Percentiles rank a stretch among this genome's conserved stretches.
Conservation (phyloP, 2,329 filamentous ascomycete genomes). For the Ascochyta viciae-villosae region DNA sequence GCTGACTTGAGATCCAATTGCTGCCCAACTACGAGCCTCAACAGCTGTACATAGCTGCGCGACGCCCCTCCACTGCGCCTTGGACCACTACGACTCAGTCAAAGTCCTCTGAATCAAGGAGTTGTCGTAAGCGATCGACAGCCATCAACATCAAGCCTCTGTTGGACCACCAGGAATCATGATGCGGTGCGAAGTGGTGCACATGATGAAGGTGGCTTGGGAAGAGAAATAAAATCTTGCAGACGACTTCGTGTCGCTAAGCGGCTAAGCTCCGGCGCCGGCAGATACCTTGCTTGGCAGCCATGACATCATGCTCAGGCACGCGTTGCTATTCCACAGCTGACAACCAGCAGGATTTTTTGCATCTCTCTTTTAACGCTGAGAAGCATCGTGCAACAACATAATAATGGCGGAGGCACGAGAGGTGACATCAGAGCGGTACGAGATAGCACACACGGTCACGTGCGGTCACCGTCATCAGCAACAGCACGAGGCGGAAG, state of each 20-base stretch:
- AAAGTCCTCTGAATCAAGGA: background rate
- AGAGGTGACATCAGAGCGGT: constrained; percentile 1
- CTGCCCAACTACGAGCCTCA: constrained; percentile 32
- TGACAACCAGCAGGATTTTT: background rate
- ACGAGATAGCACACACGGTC: background rate
- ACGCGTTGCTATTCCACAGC: too few relatives aligned
- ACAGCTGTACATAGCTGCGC: constrained; percentile 12
- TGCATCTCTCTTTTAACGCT: background rate
- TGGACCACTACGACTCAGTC: background rate
- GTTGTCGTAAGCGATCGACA: background rate
- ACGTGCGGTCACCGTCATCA: background rate
- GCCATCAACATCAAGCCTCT: background rate
- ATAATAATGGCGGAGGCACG: background rate
- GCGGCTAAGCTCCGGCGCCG: constrained; percentile 8
- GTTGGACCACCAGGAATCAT: background rate
- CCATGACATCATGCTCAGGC: constrained; percentile 18
- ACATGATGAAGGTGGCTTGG: constrained; percentile 17
- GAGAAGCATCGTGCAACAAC: background rate
- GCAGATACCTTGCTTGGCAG: constrained; percentile 10
- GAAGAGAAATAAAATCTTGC: constrained; percentile 4
- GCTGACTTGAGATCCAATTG: constrained; percentile 18
- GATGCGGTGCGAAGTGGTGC: constrained; percentile 1
- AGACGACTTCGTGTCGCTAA: constrained; percentile 9
- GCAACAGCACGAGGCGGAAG: background rate
- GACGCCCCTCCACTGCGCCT: background rate